Evolutionary conservation across 2,329 filamentous ascomycete genomes (phyloP).

Genomic region (Amphichorda felina): DNA sequence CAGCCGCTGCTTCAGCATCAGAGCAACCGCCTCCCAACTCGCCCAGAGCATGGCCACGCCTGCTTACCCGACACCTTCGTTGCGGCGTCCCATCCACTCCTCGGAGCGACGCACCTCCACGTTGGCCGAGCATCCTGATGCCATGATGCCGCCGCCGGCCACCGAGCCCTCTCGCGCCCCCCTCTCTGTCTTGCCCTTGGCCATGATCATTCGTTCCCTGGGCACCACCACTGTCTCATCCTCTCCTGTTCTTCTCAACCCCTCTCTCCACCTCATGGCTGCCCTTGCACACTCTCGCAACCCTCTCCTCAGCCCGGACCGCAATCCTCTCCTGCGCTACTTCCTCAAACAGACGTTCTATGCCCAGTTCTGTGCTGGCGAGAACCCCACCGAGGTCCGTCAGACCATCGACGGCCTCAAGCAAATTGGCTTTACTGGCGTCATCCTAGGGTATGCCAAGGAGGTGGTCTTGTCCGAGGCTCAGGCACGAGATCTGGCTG

Average conservation of each 20-base stretch:
- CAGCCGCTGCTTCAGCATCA: not conserved
- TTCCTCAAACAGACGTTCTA: conserved; percentile 78
- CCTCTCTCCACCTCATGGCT: conserved; percentile 57
- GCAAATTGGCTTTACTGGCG: conserved; percentile 66
- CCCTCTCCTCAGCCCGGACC: conserved; percentile 59
- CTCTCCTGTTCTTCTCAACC: conserved; percentile 54
- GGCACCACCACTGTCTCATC: conserved; percentile 60
- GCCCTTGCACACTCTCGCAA: conserved; percentile 58
- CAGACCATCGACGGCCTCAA: conserved; percentile 55
- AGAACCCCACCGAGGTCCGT: conserved; percentile 56
- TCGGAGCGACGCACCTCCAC: conserved; percentile 23
- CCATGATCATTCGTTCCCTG: conserved; percentile 56
- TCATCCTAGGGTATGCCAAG: conserved; percentile 73
- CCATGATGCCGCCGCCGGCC: conserved; percentile 15
- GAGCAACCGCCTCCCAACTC: not conserved
- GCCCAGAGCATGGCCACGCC: not conserved
- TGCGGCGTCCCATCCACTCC: conserved; percentile 20
- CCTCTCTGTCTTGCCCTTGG: conserved; percentile 54
- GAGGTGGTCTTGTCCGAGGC: conserved; percentile 62
- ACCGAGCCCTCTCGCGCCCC: conserved; percentile 23
- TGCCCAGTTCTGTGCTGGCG: conserved; percentile 81
- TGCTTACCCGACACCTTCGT: conserved; percentile 1
- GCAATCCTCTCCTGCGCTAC: conserved; percentile 57
- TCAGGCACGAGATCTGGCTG: conserved; percentile 31
- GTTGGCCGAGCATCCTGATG: conserved; percentile 17